phyloP scores from a whole-genome alignment of 179 eudicot genomes.

The Monotropa hypopitys region DNA sequence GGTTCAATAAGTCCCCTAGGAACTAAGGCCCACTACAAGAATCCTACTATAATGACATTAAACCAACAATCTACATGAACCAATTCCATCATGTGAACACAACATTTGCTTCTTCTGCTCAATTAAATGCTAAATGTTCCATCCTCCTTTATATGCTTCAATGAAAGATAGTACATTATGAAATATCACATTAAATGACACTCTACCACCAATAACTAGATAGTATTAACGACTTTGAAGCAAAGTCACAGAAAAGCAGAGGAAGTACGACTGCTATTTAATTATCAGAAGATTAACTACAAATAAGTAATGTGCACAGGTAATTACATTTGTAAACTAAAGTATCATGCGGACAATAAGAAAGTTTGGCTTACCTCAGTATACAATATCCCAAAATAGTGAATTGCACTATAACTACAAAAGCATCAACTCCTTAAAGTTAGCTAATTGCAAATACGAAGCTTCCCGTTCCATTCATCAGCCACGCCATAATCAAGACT shows the following conservation, averaged over 20 bases:
- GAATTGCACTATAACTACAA: constrained; percentile 3
- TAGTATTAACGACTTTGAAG: not conserved
- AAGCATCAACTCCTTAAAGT: not conserved
- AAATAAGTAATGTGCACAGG: not conserved
- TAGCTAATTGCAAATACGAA: constrained; percentile 54
- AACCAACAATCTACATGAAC: not conserved
- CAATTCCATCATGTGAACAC: not conserved
- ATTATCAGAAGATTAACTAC: not conserved
- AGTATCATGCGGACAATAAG: not conserved
- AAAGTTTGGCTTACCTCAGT: constrained; percentile 10
- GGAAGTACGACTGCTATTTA: not conserved
- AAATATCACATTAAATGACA: not conserved
- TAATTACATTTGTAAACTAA: not conserved
- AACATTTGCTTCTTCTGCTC: not conserved
- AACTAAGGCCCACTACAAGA: not conserved
- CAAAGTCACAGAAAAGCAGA: not conserved
- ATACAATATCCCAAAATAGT: not conserved
- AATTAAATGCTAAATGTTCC: not conserved
- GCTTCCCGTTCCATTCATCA: constrained; percentile 67
- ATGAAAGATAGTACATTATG: not conserved
- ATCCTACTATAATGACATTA: not conserved
- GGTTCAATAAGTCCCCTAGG: not conserved
- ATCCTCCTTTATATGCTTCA: not conserved
- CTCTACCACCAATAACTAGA: not conserved
- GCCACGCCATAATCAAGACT: constrained; percentile 90